phyloP scores from a whole-genome alignment of 345 rosid species.

The Heritiera fomes region DNA sequence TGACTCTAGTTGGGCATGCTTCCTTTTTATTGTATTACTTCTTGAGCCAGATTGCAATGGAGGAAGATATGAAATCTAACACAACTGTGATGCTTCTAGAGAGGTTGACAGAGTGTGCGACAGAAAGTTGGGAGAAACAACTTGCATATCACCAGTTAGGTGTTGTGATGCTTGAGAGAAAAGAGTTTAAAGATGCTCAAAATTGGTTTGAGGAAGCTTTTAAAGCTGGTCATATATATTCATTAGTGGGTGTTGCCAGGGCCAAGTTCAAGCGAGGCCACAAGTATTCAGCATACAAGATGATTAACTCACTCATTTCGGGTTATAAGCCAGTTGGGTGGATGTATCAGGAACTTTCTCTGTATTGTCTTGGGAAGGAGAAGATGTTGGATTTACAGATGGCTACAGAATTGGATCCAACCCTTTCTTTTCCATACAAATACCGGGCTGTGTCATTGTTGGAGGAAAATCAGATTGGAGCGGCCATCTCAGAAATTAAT shows the following conservation, averaged over 20 bases:
- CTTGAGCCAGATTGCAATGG: constrained; percentile 80
- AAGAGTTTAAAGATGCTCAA: constrained; percentile 87
- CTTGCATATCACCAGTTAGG: constrained; percentile 83
- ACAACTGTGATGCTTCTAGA: constrained; percentile 86
- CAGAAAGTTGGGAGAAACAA: constrained; percentile 76
- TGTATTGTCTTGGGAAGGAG: constrained; percentile 79
- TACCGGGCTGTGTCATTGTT: constrained; percentile 70
- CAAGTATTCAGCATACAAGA: constrained; percentile 82
- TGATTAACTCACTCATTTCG: constrained; percentile 65
- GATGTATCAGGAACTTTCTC: constrained; percentile 89
- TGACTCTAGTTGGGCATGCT: constrained; percentile 69
- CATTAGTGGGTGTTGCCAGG: constrained; percentile 77
- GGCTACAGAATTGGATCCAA: constrained; percentile 83
- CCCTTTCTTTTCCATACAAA: constrained; percentile 87
- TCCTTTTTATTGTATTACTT: constrained; percentile 75
- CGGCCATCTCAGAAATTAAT: constrained; percentile 76
- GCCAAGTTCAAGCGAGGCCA: constrained; percentile 84
- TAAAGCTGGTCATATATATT: constrained; percentile 73
- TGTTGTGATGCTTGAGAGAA: constrained; percentile 85
- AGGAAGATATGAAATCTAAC: constrained; percentile 83
- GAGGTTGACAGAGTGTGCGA: constrained; percentile 69
- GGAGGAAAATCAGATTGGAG: constrained; percentile 66
- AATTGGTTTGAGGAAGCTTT: constrained; percentile 74
- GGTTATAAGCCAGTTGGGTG: constrained; percentile 68
- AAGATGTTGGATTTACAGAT: constrained; percentile 63